phyloP scores from a whole-genome alignment of 495 filamentous ascomycete genomes.

The Cenococcum geophilum region DNA sequence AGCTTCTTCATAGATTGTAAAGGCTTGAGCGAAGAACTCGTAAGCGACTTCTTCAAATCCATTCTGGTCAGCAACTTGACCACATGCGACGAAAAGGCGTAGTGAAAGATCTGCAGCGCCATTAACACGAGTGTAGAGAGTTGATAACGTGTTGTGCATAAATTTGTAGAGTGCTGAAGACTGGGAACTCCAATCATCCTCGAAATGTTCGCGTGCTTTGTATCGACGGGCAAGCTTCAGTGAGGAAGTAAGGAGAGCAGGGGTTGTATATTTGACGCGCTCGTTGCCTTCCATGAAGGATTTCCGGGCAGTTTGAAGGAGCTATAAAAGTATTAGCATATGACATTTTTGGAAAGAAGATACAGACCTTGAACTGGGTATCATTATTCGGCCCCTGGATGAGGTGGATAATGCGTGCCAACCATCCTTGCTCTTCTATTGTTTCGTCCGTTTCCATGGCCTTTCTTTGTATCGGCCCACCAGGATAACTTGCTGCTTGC shows the following conservation, averaged over 20 bases:
- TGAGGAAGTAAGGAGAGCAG: slow-evolving; percentile 82
- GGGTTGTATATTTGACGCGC: slow-evolving; percentile 89
- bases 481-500: slow-evolving; percentile 75
- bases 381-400: slow-evolving; percentile 79
- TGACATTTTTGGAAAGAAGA: not conserved
- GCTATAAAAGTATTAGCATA: slow-evolving; percentile 42
- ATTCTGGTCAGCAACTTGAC: slow-evolving; percentile 86
- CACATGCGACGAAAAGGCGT: slow-evolving; percentile 82
- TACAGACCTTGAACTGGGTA: slow-evolving; percentile 72
- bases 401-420: slow-evolving; percentile 86
- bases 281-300: slow-evolving; percentile 91
- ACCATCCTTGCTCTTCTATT: slow-evolving; percentile 93
- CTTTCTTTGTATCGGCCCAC: slow-evolving; percentile 58
- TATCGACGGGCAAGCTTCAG: slow-evolving; percentile 84
- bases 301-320: slow-evolving; percentile 82
- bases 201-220: slow-evolving; percentile 88
- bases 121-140: slow-evolving; percentile 82
- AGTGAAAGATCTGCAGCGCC: slow-evolving; percentile 80
- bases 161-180: slow-evolving; percentile 89
- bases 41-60: slow-evolving; percentile 94
- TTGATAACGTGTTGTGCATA: slow-evolving; percentile 77
- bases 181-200: slow-evolving; percentile 90
- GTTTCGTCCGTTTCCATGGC: slow-evolving; percentile 86
- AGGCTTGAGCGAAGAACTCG: slow-evolving; percentile 97
- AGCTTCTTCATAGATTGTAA: slow-evolving; percentile 94